Percentiles rank a stretch among this genome's conserved stretches.
Conservation (phyloP, 306 rosid species). For the Citrullus mucosospermus region DNA sequence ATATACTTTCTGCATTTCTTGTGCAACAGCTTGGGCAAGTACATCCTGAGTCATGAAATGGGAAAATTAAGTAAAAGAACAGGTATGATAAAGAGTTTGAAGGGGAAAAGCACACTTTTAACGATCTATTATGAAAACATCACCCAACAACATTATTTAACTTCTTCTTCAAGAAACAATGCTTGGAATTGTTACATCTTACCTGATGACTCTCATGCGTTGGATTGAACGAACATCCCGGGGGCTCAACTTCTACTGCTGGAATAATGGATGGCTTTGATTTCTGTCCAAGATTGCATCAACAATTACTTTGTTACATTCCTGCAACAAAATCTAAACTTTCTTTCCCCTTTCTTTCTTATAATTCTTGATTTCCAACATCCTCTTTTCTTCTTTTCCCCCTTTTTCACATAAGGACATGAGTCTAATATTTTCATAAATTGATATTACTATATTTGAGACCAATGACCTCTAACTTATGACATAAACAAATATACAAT, state of each 20-base stretch:
- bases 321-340: neutral
- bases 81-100: neutral
- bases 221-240: slow-evolving; percentile 85
- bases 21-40: slow-evolving; percentile 73
- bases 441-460: neutral
- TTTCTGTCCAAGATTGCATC: slow-evolving; percentile 18
- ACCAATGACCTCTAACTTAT: neutral
- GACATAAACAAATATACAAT: neutral
- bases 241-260: slow-evolving; percentile 90
- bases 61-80: neutral
- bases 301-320: neutral
- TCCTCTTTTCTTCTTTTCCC: neutral
- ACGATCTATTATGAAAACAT: neutral
- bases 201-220: slow-evolving; percentile 80
- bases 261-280: slow-evolving; percentile 59
- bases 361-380: too few species aligned
- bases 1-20: slow-evolving; percentile 84
- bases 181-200: neutral
- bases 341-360: neutral
- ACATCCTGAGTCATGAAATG: slow-evolving; percentile 45
- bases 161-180: neutral
- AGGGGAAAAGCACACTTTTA: neutral
- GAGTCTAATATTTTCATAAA: neutral
- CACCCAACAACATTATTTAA: neutral
- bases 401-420: neutral